Evolutionary conservation across 768 basidiomycete species (phyloP), one percentile per base, ranked within the genome.

Genomic region (Leccinum fibrillosum): DNA sequence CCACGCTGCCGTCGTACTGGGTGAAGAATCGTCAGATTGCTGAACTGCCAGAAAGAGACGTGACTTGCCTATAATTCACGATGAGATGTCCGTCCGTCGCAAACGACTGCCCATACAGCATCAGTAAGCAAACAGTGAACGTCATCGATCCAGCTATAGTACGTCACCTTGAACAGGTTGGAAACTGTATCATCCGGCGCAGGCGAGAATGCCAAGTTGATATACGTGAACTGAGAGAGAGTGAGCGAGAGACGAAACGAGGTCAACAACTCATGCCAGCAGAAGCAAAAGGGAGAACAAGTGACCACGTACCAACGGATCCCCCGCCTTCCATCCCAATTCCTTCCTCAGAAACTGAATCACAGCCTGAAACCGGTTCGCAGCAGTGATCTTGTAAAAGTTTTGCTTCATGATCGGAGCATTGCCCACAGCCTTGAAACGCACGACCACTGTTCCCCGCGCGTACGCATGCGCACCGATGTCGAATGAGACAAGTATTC

Each of bases 321-420:
- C 95, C 0, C 86, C 83, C 12, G 85, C 75, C 69, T 92, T 93
- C 88, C 91, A 93, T 2, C 87, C 86, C 39, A 98, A 74, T 70
- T 98, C 94, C 67, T 86, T 92, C 62, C 95, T 76, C 73, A 98
- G 70, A 72, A 98, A 97, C 67, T 92, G 88, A 44, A 96, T 94
- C 55, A 98, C 95, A 8, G 93, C 91, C 71, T 97, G 94, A 66
- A 98, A 99, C 54, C 90, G 82, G 71, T 97, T 94, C 42, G 89
- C 87, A 12, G 94, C 90, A 0, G 94, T 94, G 68, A 98, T 95
- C 80, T 95, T 96, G 85, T 94, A 98, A 66, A 95, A 91, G 77
- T 96, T 98, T 76, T 96, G 92, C 76, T 90, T 95, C 95, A 99
- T 97, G 67, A 99, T 94, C 0, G 96, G 96, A 1, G 95, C 96